A percentile compares a stretch with the other conserved stretches of the same genome.
Evolutionary conservation across 805 yeast species (phyloP).

Genomic region (Zygoascus bituminiphila): DNA sequence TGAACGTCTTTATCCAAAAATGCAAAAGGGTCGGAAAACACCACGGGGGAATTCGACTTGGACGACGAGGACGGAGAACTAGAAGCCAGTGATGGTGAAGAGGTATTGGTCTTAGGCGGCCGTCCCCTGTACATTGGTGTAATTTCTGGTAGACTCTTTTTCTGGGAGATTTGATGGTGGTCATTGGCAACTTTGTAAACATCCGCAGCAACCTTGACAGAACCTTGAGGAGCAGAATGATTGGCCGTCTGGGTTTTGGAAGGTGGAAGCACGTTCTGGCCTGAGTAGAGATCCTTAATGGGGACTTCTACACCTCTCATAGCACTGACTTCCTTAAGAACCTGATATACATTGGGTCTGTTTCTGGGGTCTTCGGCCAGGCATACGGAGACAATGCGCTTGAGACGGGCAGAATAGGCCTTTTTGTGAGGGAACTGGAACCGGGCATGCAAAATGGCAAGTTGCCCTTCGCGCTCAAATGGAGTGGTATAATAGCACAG

Average conservation of each 20-base stretch:
- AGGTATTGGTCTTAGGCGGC: conserved; percentile 9
- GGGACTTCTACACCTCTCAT: conserved; percentile 51
- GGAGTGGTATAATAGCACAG: conserved; percentile 91
- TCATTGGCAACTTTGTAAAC: not conserved
- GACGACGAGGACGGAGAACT: no score
- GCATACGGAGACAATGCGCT: conserved; percentile 68
- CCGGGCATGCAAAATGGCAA: conserved; percentile 78
- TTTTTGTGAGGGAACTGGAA: conserved; percentile 70
- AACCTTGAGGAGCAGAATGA: not conserved
- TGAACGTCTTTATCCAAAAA: conserved; percentile 4
- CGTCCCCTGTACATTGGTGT: conserved; percentile 22
- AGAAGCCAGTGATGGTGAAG: not conserved
- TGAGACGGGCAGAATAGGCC: conserved; percentile 58
- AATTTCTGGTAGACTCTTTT: conserved; percentile 13
- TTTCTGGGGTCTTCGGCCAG: conserved; percentile 72
- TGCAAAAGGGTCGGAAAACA: conserved; percentile 16
- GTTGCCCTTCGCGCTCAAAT: conserved; percentile 73
- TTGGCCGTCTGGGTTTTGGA: not conserved
- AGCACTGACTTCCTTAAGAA: conserved; percentile 52
- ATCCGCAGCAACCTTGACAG: conserved; percentile 1
- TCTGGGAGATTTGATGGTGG: not conserved
- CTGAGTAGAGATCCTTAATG: conserved; percentile 27
- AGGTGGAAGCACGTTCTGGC: conserved; percentile 1
- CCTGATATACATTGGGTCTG: conserved; percentile 85
- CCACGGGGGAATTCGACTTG: no score